Conservation (phyloP, 176 grass and related monocot species). For the Pontederia paniculata region DNA sequence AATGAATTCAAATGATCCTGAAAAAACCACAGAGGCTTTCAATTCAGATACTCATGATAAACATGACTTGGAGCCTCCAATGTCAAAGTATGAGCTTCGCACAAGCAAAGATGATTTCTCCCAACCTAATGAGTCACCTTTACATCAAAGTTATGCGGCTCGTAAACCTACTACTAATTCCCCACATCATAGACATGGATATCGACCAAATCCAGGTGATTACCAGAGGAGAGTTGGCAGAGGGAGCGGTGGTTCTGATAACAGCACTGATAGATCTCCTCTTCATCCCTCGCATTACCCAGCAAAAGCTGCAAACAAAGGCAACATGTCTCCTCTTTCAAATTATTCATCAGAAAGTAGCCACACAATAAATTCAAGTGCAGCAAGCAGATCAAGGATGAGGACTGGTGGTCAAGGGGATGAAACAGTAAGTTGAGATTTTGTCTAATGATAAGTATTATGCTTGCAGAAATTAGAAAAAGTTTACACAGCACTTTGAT, state of each 20-base stretch:
- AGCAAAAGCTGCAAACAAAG: constrained; percentile 10
- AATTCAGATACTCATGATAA: constrained; percentile 20
- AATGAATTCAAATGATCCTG: too few relatives aligned
- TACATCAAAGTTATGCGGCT: constrained; percentile 17
- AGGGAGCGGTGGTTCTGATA: constrained; percentile 8
- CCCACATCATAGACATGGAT: constrained; percentile 31
- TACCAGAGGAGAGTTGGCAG: constrained; percentile 15
- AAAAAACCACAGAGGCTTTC: constrained; percentile 14
- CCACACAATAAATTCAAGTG: not conserved
- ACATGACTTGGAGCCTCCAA: constrained; percentile 21
- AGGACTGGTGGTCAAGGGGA: constrained; percentile 28
- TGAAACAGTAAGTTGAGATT: constrained; percentile 28
- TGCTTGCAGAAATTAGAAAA: not conserved
- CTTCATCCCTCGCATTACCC: constrained; percentile 26
- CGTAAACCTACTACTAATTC: constrained; percentile 25
- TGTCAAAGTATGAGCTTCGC: constrained; percentile 31
- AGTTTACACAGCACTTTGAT: too few relatives aligned
- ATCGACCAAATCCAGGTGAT: constrained; percentile 20
- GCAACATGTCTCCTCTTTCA: constrained; percentile 35
- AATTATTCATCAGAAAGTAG: constrained; percentile 29
- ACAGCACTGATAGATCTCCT: constrained; percentile 26
- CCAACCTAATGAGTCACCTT: constrained; percentile 1
- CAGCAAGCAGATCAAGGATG: constrained; percentile 30
- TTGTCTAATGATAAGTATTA: not conserved
- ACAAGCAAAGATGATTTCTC: constrained; percentile 33